phyloP scores from a whole-genome alignment of 176 grass and related monocot genomes.

The Eremochloa ophiuroides region DNA sequence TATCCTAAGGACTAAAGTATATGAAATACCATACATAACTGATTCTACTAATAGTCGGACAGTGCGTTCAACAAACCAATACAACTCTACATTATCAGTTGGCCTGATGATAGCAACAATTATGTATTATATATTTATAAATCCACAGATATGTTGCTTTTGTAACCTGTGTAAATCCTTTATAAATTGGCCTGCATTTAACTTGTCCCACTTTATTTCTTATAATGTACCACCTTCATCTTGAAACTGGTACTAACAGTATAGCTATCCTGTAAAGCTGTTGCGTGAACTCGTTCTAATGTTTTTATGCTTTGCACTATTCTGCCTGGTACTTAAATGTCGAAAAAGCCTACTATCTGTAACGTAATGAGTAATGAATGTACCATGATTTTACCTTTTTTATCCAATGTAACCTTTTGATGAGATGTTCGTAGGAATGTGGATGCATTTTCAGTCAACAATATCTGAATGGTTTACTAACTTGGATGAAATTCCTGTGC shows the following conservation, averaged over 20 bases:
- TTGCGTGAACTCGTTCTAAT: slow-evolving; percentile 3
- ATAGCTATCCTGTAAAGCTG: background rate
- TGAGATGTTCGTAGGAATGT: background rate
- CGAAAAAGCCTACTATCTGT: background rate
- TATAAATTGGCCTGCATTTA: background rate
- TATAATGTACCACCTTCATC: background rate
- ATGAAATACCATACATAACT: background rate
- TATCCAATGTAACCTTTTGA: background rate
- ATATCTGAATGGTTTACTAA: slow-evolving; percentile 20
- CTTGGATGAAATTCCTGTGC: slow-evolving; percentile 8
- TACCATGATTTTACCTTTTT: background rate
- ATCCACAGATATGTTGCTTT: background rate
- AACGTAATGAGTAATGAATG: background rate
- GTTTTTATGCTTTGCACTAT: background rate
- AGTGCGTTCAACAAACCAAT: background rate
- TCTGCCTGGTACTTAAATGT: background rate
- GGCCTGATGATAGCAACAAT: background rate
- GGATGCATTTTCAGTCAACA: background rate
- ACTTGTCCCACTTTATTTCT: background rate
- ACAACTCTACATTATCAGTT: background rate
- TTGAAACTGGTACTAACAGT: background rate
- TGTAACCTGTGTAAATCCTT: background rate
- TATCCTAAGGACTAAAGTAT: background rate
- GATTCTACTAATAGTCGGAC: background rate
- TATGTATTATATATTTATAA: background rate